Percentiles rank a stretch among this genome's conserved stretches.
These are phyloP conservation scores for Bretschneidera sinensis DNA, from an alignment of 345 rosid species.

Conservation along the genomic window DNA sequence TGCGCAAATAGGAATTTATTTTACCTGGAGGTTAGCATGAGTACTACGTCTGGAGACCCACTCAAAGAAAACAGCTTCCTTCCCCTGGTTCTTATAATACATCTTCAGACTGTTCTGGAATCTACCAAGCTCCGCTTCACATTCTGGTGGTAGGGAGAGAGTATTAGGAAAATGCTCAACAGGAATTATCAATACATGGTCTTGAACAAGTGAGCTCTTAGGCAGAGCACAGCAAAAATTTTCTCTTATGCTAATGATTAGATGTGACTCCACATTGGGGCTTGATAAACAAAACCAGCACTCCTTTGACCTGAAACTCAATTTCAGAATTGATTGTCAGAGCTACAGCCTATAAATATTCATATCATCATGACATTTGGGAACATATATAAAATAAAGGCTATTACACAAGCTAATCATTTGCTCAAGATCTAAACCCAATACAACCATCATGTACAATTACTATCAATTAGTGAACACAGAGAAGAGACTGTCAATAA, in stretches of 20 bases:
- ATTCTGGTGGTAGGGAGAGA: constrained; percentile 44
- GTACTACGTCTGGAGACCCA: constrained; percentile 68
- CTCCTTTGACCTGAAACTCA: constrained; percentile 55
- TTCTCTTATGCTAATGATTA: constrained; percentile 69
- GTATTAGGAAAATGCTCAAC: constrained; percentile 72
- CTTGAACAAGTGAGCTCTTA: constrained; percentile 75
- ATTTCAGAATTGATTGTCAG: constrained; percentile 24
- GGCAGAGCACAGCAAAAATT: constrained; percentile 79
- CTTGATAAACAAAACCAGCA: constrained; percentile 95
- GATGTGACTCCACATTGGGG: constrained; percentile 69
- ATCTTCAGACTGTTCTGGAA: constrained; percentile 53
- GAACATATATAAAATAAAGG: constrained; percentile 4
- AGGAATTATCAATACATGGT: constrained; percentile 70
- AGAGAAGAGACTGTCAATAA: background rate
- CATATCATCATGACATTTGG: background rate
- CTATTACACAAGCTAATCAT: constrained; percentile 1
- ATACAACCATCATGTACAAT: constrained; percentile 13
- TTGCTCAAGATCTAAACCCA: background rate
- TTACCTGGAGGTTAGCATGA: constrained; percentile 94
- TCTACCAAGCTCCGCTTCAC: constrained; percentile 60
- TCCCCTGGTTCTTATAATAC: constrained; percentile 58
- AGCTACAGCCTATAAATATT: constrained; percentile 9
- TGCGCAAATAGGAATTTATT: background rate
- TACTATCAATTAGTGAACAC: constrained; percentile 9
- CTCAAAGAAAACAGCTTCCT: constrained; percentile 81